These are phyloP conservation scores for Pistacia atlantica DNA, from an alignment of 345 rosid genomes.

Conservation along the genomic window DNA sequence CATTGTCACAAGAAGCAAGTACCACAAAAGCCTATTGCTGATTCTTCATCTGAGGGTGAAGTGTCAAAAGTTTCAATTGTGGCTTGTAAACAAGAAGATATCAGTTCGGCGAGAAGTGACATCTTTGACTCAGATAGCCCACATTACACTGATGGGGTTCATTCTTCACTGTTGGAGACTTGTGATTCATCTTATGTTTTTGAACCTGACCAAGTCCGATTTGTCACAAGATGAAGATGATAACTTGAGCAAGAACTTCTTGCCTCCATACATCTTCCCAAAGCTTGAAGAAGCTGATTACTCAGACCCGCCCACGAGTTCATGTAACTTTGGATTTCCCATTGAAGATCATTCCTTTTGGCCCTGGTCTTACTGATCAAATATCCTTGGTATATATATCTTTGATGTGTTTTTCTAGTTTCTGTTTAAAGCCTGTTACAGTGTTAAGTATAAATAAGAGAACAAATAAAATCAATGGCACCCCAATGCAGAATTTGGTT, in stretches of 20 bases:
- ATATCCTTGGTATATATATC: background rate
- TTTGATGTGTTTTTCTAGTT: background rate
- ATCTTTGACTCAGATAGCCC: conserved; percentile 58
- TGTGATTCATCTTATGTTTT: conserved; percentile 45
- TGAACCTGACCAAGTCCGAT: conserved; percentile 58
- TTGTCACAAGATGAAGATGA: conserved; percentile 63
- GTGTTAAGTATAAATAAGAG: conserved; percentile 15
- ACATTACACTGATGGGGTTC: conserved; percentile 48
- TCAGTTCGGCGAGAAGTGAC: conserved; percentile 48
- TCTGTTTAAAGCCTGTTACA: conserved; percentile 11
- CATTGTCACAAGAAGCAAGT: conserved; percentile 23
- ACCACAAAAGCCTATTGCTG: conserved; percentile 27
- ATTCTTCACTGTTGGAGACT: conserved; percentile 47
- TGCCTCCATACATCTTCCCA: conserved; percentile 37
- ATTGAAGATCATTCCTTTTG: conserved; percentile 59
- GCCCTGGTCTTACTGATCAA: conserved; percentile 51
- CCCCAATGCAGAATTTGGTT: conserved; percentile 21
- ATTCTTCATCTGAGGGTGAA: conserved; percentile 32
- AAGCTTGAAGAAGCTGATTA: conserved; percentile 51
- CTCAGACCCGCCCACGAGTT: conserved; percentile 39
- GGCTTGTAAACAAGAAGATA: conserved; percentile 47
- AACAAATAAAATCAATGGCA: conserved; percentile 25
- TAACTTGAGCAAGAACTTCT: conserved; percentile 38
- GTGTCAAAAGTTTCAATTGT: conserved; percentile 26
- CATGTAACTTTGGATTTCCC: conserved; percentile 49